Percentiles rank a stretch among this genome's conserved stretches.
These are phyloP conservation scores for Acacia melanoxylon DNA, from an alignment of 306 rosid species.

Conservation along the genomic window DNA sequence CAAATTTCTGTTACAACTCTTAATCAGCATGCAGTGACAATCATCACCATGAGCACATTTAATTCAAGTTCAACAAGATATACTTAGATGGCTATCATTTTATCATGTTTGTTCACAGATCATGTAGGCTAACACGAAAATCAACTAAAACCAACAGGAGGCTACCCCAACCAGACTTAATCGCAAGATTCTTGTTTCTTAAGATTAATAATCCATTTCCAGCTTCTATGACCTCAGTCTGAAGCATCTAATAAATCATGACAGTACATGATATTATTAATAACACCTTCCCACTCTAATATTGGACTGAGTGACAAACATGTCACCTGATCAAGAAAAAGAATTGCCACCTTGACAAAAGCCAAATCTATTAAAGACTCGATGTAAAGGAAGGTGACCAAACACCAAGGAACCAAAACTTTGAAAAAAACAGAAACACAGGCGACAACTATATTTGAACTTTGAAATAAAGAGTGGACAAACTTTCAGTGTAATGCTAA, in stretches of 20 bases:
- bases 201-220: neutral
- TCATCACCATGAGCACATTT: neutral
- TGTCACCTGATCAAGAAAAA: neutral
- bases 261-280: neutral
- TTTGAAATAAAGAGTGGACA: slow-evolving; percentile 3
- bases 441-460: neutral
- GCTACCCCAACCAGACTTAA: neutral
- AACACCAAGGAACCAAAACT: neutral
- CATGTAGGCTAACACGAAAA: neutral
- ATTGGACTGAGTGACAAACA: neutral
- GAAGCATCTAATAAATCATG: neutral
- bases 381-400: neutral
- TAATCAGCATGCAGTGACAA: neutral
- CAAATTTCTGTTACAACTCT: neutral
- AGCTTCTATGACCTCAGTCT: neutral
- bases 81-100: neutral
- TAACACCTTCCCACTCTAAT: neutral
- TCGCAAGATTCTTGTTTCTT: neutral
- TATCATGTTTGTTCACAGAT: neutral
- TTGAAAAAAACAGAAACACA: neutral
- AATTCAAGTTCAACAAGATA: neutral
- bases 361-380: neutral
- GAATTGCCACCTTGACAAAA: neutral
- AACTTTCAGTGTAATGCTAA: neutral
- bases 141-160: neutral